A percentile compares a stretch with the other conserved stretches of the same genome.
These are phyloP conservation scores for Podosphaera aphanis DNA, from an alignment of 2,329 filamentous ascomycete genomes.

Conservation along the genomic window DNA sequence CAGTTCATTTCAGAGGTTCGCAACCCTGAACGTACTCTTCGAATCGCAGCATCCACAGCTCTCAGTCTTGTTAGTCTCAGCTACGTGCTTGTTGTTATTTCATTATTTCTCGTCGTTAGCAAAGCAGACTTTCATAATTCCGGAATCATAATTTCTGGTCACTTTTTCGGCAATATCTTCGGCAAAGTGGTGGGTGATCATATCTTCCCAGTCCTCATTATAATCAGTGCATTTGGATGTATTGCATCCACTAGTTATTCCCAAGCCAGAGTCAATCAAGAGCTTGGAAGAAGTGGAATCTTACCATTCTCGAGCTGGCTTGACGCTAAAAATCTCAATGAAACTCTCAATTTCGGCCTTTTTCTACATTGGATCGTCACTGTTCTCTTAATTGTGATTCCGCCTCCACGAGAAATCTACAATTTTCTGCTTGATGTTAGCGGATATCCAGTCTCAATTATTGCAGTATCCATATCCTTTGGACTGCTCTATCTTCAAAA, in stretches of 20 bases:
- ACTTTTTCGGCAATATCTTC: constrained; percentile 28
- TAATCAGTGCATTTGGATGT: constrained; percentile 24
- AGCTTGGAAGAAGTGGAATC: constrained; percentile 21
- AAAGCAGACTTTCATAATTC: constrained; percentile 1
- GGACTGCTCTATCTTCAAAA: constrained; percentile 26
- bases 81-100: constrained; percentile 34
- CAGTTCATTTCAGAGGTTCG: constrained; percentile 38
- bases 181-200: constrained; percentile 17
- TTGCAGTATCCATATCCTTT: constrained; percentile 29
- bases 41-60: constrained; percentile 24
- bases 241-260: constrained; percentile 27
- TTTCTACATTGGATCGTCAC: constrained; percentile 35
- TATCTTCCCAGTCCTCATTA: constrained; percentile 23
- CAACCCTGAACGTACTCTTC: constrained; percentile 31
- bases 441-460: constrained; percentile 33
- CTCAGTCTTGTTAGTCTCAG: constrained; percentile 26
- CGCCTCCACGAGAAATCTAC: constrained; percentile 40
- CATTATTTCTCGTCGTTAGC: constrained; percentile 27
- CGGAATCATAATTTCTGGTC: background rate
- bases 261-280: constrained; percentile 30
- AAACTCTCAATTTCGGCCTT: constrained; percentile 29
- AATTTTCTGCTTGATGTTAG: constrained; percentile 37
- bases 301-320: background rate
- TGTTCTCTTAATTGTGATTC: constrained; percentile 33
- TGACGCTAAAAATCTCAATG: background rate